These are phyloP conservation scores for Syncephalastrum contaminatum DNA, from an alignment of 371 early-diverging fungal genomes.

Conservation along the genomic window DNA sequence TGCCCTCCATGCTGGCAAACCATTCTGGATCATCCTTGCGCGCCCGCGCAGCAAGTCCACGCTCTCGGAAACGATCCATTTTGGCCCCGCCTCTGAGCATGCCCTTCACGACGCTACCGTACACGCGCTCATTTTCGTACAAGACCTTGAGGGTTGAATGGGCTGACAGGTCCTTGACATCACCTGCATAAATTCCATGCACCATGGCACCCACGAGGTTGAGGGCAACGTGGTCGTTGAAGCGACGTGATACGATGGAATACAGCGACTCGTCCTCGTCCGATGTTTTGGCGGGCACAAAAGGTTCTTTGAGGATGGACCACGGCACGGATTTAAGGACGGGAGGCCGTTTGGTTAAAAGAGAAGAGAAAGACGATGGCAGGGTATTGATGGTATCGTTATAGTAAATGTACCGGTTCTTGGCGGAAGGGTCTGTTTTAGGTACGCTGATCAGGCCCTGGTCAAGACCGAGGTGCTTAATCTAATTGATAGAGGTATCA, in stretches of 20 bases:
- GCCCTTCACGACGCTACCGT: conserved; percentile 62
- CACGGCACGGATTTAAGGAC: conserved; percentile 48
- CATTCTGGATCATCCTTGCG: conserved; percentile 51
- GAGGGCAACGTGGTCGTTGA: conserved; percentile 54
- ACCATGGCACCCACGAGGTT: conserved; percentile 81
- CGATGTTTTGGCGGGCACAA: conserved; percentile 28
- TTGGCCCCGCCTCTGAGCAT: conserved; percentile 36
- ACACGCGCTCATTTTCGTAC: conserved; percentile 63
- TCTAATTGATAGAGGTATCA: conserved; percentile 29
- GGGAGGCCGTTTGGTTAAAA: conserved; percentile 50
- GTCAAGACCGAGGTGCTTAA: conserved; percentile 61
- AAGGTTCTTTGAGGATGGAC: conserved; percentile 49
- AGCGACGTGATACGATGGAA: conserved; percentile 73
- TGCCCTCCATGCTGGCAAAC: conserved; percentile 55
- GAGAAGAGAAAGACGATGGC: conserved; percentile 49
- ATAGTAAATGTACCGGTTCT: conserved; percentile 81
- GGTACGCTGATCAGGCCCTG: conserved; percentile 59
- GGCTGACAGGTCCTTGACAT: conserved; percentile 72
- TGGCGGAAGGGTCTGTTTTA: conserved; percentile 70
- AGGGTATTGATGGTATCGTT: conserved; percentile 64
- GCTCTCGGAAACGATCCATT: conserved; percentile 35
- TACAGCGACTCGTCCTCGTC: conserved; percentile 54
- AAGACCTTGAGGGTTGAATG: conserved; percentile 70
- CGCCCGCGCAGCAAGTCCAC: conserved; percentile 40
- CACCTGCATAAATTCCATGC: conserved; percentile 94